Evolutionary conservation across 371 early-diverging fungal genomes (phyloP).

Genomic region (Mortierella sp.): DNA sequence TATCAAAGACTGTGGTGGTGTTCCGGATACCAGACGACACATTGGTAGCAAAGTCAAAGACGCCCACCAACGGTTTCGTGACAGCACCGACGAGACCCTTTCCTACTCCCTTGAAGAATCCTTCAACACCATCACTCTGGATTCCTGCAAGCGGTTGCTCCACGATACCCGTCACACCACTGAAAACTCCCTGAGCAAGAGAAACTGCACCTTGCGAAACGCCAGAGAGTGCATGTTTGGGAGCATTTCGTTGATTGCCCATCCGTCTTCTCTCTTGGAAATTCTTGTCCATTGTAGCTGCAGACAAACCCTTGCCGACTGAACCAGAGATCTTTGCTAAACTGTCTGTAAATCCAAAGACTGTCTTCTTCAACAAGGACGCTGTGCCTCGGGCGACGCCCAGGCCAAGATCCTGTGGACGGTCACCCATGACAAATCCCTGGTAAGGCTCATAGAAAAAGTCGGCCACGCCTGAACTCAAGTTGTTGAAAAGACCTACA

Average conservation of each 20-base stretch:
- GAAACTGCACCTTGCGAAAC: slow-evolving; percentile 92
- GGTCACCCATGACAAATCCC: slow-evolving; percentile 94
- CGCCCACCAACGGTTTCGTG: slow-evolving; percentile 94
- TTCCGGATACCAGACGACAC: slow-evolving; percentile 94
- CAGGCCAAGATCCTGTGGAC: slow-evolving; percentile 95
- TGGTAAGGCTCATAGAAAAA: slow-evolving; percentile 98
- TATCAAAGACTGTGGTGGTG: slow-evolving; percentile 94
- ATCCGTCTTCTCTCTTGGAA: slow-evolving; percentile 90
- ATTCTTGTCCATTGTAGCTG: slow-evolving; percentile 93
- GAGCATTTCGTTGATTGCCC: slow-evolving; percentile 85
- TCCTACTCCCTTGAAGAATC: slow-evolving; percentile 97
- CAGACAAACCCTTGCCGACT: slow-evolving; percentile 95
- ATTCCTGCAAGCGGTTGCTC: slow-evolving; percentile 96
- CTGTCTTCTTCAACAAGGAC: slow-evolving; percentile 94
- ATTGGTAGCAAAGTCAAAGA: slow-evolving; percentile 92
- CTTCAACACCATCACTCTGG: slow-evolving; percentile 89
- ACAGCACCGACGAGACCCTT: slow-evolving; percentile 95
- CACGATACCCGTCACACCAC: slow-evolving; percentile 93
- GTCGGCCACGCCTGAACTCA: slow-evolving; percentile 95
- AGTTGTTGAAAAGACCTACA: slow-evolving; percentile 94
- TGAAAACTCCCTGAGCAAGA: slow-evolving; percentile 84
- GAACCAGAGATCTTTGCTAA: slow-evolving; percentile 96
- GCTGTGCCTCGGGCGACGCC: slow-evolving; percentile 94
- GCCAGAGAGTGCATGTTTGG: slow-evolving; percentile 93
- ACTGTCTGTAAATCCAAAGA: slow-evolving; percentile 96